Evolutionary conservation across 2,329 filamentous ascomycete genomes (phyloP), one percentile per base, ranked within the genome.

Genomic region (Tolypocladium capitatum): DNA sequence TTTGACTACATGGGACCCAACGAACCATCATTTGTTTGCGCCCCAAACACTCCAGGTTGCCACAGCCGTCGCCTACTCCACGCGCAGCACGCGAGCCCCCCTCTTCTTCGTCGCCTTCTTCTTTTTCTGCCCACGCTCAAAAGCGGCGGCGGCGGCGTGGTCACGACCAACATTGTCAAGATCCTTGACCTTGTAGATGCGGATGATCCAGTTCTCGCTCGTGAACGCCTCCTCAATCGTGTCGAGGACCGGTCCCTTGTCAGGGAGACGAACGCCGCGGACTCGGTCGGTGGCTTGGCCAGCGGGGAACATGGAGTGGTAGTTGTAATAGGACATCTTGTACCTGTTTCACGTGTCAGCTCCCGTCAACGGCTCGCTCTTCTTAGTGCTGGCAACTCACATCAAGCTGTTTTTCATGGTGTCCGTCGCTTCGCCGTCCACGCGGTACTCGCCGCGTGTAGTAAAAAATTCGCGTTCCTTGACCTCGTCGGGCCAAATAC

Each of bases 301-400:
- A 2, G 84, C 76, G 41, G 90, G 91, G 78, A 97, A 98, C 53
- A 98, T 80, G 43, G 77, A 72, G 68, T 91, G 80, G 75, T 86
- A 98, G 76, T 97, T 97, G 80, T 98, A 86, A 78, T 98, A 98
- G 21, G 89, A 96, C 90, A 98, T 96, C 78, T 98, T 98, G 80
- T 98, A 98, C 88, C 90, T 95, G 55, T 54, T 30, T 30, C 34
- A 6, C 11, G 27, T 45, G 59, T 67, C 51, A 66, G 62, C 40
- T 30, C 18, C 48, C 34, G 44, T 16, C 21, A 18, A 18, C 18
- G 13, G 11, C 30, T 20, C 28, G 13, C 32, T 11, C 18, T 13
- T 20, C 5, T n/a, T 34, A 20, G n/a, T n/a, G 9, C n/a, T 5
- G 32, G 16, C 28, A 46, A 72, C 86, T 77, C 77, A 94, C 91